Evolutionary conservation across 2,329 filamentous ascomycete genomes (phyloP).

Genomic region (Cytospora schulzeri): DNA sequence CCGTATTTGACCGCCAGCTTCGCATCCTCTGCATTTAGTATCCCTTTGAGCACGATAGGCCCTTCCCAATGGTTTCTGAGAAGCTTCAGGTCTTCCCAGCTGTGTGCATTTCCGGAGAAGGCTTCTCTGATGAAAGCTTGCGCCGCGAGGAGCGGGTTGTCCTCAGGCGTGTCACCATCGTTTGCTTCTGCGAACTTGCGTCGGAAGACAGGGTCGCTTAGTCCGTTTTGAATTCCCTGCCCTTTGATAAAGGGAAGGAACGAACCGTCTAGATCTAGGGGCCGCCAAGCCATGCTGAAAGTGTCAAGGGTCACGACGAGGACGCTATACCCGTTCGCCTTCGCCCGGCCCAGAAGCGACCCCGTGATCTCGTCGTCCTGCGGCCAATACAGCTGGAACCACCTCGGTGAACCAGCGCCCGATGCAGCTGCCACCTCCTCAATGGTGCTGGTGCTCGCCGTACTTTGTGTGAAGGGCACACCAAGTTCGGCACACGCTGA

Average conservation of each 20-base stretch:
- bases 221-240: slow-evolving; percentile 62
- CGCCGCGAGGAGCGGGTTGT: slow-evolving; percentile 52
- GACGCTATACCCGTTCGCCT: slow-evolving; percentile 62
- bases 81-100: slow-evolving; percentile 64
- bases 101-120: slow-evolving; percentile 55
- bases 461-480: slow-evolving; percentile 69
- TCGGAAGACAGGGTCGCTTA: slow-evolving; percentile 68
- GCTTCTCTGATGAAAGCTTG: slow-evolving; percentile 54
- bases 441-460: slow-evolving; percentile 63
- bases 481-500: slow-evolving; percentile 60
- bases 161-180: slow-evolving; percentile 50
- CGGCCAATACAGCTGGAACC: slow-evolving; percentile 80
- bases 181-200: slow-evolving; percentile 53
- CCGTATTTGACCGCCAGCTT: slow-evolving; percentile 46
- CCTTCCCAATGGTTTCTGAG: slow-evolving; percentile 64
- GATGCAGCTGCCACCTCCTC: slow-evolving; percentile 66
- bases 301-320: slow-evolving; percentile 76
- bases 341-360: slow-evolving; percentile 64
- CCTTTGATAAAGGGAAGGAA: slow-evolving; percentile 63
- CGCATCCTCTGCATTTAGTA: slow-evolving; percentile 53
- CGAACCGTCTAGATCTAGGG: slow-evolving; percentile 64
- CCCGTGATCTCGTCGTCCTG: slow-evolving; percentile 65
- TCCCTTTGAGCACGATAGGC: slow-evolving; percentile 65
- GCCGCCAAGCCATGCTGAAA: slow-evolving; percentile 69
- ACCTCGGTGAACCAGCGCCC: slow-evolving; percentile 55